Base-by-base conservation (phyloP, 768 basidiomycete genomes). In the Coprinellus micaceus region DNA sequence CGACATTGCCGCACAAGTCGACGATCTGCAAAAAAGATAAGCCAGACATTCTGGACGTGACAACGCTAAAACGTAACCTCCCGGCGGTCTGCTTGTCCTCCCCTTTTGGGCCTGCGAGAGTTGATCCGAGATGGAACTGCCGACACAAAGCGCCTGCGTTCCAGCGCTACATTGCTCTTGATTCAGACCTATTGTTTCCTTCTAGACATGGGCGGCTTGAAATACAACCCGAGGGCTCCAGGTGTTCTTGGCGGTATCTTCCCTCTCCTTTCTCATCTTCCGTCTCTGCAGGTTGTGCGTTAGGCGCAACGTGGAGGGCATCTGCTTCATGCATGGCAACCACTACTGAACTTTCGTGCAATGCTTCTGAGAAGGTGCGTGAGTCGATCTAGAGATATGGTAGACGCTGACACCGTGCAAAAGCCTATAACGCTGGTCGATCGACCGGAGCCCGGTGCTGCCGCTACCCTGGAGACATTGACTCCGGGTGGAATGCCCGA, bases 1-100 rank as follows among this genome's bases (percentile, higher is more conserved):
- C 77, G 53, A 83, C 83, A 68, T 94, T 94, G 69, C 94, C 83
- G 77, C 89, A 91, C 40, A 71, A 66, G 50, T 84, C 73, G 58
- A 94, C 71, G 56, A 94, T 66, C 24, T 86, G 79, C 24, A 93
- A 77, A 62, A 86, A 84, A 19, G 79, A 77, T 17, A 74, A 62
- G 56, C 65, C 60, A 29, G 48, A 43, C 36, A 59, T 46, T 30
- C 56, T 53, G 37, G 53, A 50, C 30, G 40, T 24, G 26, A 30
- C 24, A 37, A 47, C 22, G 17, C 43, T 19, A 37, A 26, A 51
- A 41, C 17, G 39, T 40, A 33, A 36, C 3, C n/a, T 22, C 13
- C 33, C 25, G 45, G 6, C 24, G 33, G n/a, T 19, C 39, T 25
- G n/a, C 11, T 24, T n/a, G 17, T 15, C 33, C 44, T 52, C 51